Evolutionary conservation across 2,329 filamentous ascomycete species (phyloP), one percentile per base, ranked within the genome.

Genomic region (Alternaria consortialis): DNA sequence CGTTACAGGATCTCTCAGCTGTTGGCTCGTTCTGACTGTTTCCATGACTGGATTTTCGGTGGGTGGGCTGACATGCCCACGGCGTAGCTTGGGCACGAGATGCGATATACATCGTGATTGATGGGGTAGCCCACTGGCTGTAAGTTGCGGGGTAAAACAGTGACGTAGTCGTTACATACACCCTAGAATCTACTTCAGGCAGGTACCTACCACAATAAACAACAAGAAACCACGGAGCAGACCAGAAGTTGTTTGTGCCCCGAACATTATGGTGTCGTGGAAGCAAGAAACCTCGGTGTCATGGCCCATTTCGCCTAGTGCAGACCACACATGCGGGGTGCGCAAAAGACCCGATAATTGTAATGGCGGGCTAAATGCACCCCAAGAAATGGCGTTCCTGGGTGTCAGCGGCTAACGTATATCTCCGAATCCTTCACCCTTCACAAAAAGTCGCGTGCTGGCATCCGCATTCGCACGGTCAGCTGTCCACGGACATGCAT

Each of bases 401-500:
- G 20, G 2, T 39, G 20, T 36, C 31, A 48, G 46, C 46, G 31
- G 46, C 32, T 50, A 50, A 50, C 46, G 20, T 36, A 37, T 37
- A n/a, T 37, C 46, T 50, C 46, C 31, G 46, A 50, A 50, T 37
- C 46, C 46, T 50, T 36, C 31, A 11, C 7, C 31, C 31, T 2
- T 1, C 12, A 20, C 27, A 17, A 39, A 23, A 23, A 29, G 36
- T 42, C 44, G 57, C 46, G 5, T 57, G 47, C 56, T 25, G 20
- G n/a, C 37, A 20, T 39, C 20, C 13, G 37, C 20, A 50, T 31
- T 17, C 37, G 17, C 2, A 9, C 56, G 20, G 61, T 68, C 67
- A 68, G 61, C 53, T 58, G 61, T 48, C 43, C 56, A 62, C 63
- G 66, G 68, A 55, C 52, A 54, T 63, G 46, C 27, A 37, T 15